Conservation (phyloP, 495 filamentous ascomycete species). For the Thermothielavioides terrestris region DNA sequence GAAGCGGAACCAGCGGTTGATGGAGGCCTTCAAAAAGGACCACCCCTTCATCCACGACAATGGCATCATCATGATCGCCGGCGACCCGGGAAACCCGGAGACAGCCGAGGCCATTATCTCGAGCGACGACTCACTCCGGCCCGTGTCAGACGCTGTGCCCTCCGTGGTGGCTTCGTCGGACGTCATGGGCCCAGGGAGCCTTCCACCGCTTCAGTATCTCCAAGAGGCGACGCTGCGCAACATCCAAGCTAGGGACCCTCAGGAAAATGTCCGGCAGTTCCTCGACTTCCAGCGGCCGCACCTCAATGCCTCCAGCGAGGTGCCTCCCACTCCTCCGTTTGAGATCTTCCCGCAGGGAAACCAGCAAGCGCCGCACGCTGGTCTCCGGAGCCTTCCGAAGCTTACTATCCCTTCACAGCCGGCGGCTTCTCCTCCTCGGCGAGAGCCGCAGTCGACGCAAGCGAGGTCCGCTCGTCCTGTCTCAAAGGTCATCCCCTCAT, state of each 20-base stretch:
- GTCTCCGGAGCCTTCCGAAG: constrained; percentile 49
- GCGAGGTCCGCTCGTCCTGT: constrained; percentile 21
- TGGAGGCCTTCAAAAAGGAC: constrained; percentile 58
- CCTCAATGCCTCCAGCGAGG: constrained; percentile 41
- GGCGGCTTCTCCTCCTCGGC: constrained; percentile 3
- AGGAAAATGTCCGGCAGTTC: constrained; percentile 86
- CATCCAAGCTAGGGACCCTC: constrained; percentile 65
- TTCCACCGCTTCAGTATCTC: constrained; percentile 54
- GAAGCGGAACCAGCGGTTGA: constrained; percentile 60
- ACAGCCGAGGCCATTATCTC: constrained; percentile 46
- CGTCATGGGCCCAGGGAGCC: constrained; percentile 58
- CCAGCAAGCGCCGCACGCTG: constrained; percentile 30
- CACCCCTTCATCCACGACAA: constrained; percentile 53
- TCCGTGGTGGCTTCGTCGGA: constrained; percentile 89
- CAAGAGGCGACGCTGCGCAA: constrained; percentile 61
- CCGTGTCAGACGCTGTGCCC: constrained; percentile 55
- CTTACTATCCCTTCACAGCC: constrained; percentile 42
- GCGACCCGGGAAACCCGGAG: constrained; percentile 61
- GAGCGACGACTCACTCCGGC: constrained; percentile 40
- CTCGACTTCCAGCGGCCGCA: constrained; percentile 65
- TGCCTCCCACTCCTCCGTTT: constrained; percentile 47
- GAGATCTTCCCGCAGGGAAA: constrained; percentile 35
- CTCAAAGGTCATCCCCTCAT: constrained; percentile 35
- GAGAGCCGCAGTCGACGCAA: constrained; percentile 20
- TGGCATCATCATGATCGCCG: constrained; percentile 54